Percentiles rank a stretch among this genome's conserved stretches.
These are phyloP conservation scores for Fusarium subglutinans DNA, from an alignment of 2,329 filamentous ascomycete species.

Conservation along the genomic window DNA sequence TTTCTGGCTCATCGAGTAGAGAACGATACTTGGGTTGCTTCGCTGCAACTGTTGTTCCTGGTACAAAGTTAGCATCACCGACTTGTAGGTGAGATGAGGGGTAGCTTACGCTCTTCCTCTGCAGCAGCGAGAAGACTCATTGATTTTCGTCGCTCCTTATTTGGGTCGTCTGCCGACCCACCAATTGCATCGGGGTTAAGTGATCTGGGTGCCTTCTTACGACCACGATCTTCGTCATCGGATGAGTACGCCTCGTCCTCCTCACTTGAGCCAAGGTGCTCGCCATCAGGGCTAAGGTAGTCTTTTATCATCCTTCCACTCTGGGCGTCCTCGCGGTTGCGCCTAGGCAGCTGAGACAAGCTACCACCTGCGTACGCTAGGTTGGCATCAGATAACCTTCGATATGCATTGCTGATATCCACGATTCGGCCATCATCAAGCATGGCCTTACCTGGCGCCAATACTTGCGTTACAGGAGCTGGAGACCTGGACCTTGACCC, in stretches of 20 bases:
- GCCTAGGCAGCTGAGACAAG: constrained; percentile 68
- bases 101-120: constrained; percentile 78
- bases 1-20: constrained; percentile 71
- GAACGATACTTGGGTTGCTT: constrained; percentile 64
- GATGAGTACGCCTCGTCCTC: constrained; percentile 72
- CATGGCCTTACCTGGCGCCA: constrained; percentile 53
- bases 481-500: constrained; percentile 52
- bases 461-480: constrained; percentile 27
- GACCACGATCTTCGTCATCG: constrained; percentile 74
- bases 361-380: constrained; percentile 70
- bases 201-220: constrained; percentile 63
- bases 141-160: constrained; percentile 54
- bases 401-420: constrained; percentile 76
- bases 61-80: background rate
- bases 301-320: constrained; percentile 73
- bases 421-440: constrained; percentile 70
- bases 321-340: constrained; percentile 58
- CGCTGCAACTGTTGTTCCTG: constrained; percentile 64
- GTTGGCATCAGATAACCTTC: constrained; percentile 76
- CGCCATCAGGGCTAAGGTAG: constrained; percentile 71
- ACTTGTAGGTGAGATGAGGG: background rate
- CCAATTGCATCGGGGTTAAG: constrained; percentile 54
- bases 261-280: constrained; percentile 74
- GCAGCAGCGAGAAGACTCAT: constrained; percentile 76
- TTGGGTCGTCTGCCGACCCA: constrained; percentile 49